Conservation (phyloP, 2,329 filamentous ascomycete genomes). For the Beauveria sp. region DNA sequence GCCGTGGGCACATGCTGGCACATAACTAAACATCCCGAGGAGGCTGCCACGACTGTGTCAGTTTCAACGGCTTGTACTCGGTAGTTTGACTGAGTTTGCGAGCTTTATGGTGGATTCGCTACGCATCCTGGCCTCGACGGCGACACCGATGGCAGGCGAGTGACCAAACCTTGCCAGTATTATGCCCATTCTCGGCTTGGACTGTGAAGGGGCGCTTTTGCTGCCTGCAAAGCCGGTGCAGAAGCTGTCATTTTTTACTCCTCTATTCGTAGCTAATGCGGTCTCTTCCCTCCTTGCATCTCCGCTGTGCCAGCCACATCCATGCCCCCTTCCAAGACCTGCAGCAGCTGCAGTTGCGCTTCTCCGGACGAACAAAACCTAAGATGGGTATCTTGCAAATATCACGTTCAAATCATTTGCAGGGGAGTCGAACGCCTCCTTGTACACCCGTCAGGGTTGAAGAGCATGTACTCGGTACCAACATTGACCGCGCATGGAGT, state of each 20-base stretch:
- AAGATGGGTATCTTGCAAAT: background rate
- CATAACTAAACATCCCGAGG: background rate
- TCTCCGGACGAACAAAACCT: background rate
- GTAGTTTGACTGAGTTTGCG: background rate
- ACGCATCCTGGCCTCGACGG: background rate
- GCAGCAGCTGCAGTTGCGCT: background rate
- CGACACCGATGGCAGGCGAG: background rate
- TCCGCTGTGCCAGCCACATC: background rate
- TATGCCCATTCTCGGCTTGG: no score
- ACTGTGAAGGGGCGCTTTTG: no score
- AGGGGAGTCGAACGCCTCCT: background rate
- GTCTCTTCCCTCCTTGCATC: constrained; percentile 1
- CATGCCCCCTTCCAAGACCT: background rate
- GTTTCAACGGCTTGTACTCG: background rate
- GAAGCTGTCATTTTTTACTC: background rate
- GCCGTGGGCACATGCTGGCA: background rate
- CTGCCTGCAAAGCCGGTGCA: background rate
- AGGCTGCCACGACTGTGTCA: background rate
- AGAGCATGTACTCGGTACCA: background rate
- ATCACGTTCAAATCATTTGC: background rate
- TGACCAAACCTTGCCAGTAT: background rate
- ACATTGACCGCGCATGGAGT: background rate
- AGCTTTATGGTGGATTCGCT: background rate
- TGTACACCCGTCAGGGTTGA: background rate
- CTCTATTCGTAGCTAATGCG: background rate